Conservation (phyloP, 306 rosid species). For the Malus sylvestris region DNA sequence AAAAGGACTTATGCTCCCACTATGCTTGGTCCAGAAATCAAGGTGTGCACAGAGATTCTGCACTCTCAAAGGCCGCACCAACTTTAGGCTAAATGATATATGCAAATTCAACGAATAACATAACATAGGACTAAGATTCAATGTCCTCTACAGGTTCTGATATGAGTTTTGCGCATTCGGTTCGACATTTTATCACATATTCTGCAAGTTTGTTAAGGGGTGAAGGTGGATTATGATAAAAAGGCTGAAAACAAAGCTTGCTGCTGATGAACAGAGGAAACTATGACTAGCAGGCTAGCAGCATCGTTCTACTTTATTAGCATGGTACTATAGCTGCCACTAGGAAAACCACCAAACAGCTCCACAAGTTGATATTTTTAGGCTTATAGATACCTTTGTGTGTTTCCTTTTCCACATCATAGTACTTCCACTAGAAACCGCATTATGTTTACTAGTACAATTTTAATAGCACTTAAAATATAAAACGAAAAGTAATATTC, state of each 20-base stretch:
- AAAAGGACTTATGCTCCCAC: neutral
- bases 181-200: neutral
- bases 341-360: neutral
- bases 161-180: neutral
- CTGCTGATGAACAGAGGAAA: neutral
- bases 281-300: neutral
- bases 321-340: neutral
- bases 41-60: neutral
- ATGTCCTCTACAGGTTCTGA: neutral
- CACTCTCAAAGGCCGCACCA: neutral
- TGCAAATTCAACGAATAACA: neutral
- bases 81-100: neutral
- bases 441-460: neutral
- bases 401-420: neutral
- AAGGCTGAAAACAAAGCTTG: neutral
- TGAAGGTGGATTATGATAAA: neutral
- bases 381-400: neutral
- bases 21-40: neutral
- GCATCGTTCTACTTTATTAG: neutral
- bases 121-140: neutral
- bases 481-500: neutral
- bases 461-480: neutral
- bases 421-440: neutral
- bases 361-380: neutral
- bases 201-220: neutral